These are phyloP conservation scores for Pleurozium schreberi DNA, from an alignment of 225 moss, liverwort and hornwort species.

Conservation along the genomic window DNA sequence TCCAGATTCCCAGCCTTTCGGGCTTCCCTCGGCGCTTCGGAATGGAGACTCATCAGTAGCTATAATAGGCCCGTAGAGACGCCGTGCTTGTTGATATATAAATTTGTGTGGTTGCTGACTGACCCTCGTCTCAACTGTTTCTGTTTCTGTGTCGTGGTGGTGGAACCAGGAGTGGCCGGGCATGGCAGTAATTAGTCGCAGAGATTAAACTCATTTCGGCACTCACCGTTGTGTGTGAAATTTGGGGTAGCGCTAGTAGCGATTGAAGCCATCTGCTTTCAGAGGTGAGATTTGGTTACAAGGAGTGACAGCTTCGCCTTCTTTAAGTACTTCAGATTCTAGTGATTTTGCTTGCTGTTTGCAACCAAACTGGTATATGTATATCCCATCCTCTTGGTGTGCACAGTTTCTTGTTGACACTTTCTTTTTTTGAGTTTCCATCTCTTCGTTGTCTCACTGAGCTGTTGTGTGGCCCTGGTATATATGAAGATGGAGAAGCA, in stretches of 20 bases:
- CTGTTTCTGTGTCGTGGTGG: neutral
- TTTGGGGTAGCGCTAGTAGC: neutral
- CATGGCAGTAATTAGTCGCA: neutral
- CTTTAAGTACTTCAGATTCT: neutral
- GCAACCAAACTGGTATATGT: neutral
- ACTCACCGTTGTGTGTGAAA: neutral
- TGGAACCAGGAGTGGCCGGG: neutral
- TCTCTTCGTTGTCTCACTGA: neutral
- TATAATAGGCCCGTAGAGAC: neutral
- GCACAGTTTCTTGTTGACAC: neutral
- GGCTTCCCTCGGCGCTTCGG: neutral
- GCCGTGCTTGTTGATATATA: neutral
- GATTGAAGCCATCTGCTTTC: neutral
- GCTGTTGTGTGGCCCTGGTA: neutral
- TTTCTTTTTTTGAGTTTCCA: no score
- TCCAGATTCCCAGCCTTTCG: neutral
- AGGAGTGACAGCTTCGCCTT: neutral
- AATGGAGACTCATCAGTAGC: neutral
- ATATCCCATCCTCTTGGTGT: neutral
- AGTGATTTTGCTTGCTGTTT: neutral
- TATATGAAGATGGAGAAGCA: conserved; percentile 12
- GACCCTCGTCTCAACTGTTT: no score
- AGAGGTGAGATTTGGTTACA: neutral
- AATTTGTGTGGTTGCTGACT: no score
- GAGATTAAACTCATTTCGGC: neutral